Evolutionary conservation across 345 rosid genomes (phyloP), one percentile per base, ranked within the genome.

Genomic region (Brassica incana): DNA sequence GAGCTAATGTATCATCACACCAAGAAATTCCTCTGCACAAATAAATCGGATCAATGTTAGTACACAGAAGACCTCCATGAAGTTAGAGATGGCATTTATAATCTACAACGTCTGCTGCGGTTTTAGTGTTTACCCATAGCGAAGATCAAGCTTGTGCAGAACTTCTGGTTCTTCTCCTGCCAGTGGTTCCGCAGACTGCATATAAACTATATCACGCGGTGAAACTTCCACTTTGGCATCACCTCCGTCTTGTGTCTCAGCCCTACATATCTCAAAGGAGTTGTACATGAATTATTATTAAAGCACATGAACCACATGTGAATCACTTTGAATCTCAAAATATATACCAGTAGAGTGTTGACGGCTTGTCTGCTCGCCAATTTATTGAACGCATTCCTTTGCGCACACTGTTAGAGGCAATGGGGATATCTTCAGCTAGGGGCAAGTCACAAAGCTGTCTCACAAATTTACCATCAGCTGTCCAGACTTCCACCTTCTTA

Each of bases 341-440:
- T 12, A 72, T 15, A 32, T 88, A 92, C 99, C 98, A 95, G 88
- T 91, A 95, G 4, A 95, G 79, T 18, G 88, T 87, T 29, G 98
- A 91, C 30, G 99, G 97, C 85, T 90, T 89, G 81, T 95, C 99
- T 77, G 97, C 88, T 85, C 99, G 92, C 99, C 99, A 95, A 68
- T 91, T 86, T 78, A 95, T 87, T 32, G 93, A 84, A 62, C 99
- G 92, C 96, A 89, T 91, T 52, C 99, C 98, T 84, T 88, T 90
- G 33, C 97, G 90, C 40, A 95, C 98, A 81, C 99, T 95, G 71
- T 72, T 91, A 83, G 86, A 87, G 60, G 91, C 91, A 79, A 95
- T 95, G 76, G 99, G 98, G 72, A 95, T 90, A 85, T 95, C 87
- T 86, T 95, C 99, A 0, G 97, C 97, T 80, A 95, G 90, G 36